phyloP scores from a whole-genome alignment of 495 filamentous ascomycete genomes.

The Talaromyces adpressus region DNA sequence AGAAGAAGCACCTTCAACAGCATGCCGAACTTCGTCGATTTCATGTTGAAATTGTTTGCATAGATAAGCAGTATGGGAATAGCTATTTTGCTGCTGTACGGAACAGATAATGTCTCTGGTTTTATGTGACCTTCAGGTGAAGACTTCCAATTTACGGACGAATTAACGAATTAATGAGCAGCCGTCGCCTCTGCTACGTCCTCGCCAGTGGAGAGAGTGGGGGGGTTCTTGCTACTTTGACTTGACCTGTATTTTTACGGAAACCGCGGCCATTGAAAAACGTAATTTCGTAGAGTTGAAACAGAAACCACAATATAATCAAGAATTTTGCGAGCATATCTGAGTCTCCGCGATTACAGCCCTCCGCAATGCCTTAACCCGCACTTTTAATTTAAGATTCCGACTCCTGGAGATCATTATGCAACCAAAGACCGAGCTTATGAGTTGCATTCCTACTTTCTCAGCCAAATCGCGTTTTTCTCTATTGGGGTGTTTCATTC shows the following conservation, averaged over 20 bases:
- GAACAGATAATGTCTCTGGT: background rate
- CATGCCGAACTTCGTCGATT: background rate
- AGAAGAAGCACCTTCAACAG: background rate
- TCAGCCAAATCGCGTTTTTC: background rate
- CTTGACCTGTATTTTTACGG: background rate
- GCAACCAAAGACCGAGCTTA: background rate
- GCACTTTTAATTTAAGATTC: background rate
- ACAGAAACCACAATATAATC: too few relatives aligned
- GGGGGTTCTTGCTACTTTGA: background rate
- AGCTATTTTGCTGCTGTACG: background rate
- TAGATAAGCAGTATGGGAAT: background rate
- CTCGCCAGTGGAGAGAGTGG: background rate
- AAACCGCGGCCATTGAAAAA: background rate
- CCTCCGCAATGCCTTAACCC: background rate
- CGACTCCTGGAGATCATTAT: background rate
- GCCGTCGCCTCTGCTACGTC: background rate
- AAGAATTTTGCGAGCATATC: slow-evolving; percentile 2
- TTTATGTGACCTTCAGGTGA: background rate
- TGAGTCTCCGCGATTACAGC: background rate
- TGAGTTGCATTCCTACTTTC: background rate
- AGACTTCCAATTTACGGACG: background rate
- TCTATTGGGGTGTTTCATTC: background rate
- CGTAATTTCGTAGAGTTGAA: background rate
- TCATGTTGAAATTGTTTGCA: slow-evolving; percentile 1
- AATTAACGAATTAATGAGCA: background rate